phyloP scores from a whole-genome alignment of 2,329 filamentous ascomycete genomes.

The Colletotrichum sp. region DNA sequence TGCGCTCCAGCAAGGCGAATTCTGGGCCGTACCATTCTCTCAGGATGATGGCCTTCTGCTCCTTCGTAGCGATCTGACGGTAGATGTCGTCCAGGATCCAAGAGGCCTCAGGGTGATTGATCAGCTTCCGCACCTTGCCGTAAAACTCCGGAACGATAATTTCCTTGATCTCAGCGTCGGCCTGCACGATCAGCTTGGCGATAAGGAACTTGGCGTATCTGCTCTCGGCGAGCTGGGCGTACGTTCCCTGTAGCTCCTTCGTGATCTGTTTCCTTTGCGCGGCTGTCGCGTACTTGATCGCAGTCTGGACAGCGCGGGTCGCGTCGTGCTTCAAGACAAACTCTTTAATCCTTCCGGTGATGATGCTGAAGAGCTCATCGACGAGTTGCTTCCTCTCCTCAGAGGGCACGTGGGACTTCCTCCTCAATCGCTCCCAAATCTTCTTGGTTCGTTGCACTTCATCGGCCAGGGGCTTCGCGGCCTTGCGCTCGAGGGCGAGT shows the following conservation, averaged over 20 bases:
- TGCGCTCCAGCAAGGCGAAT: slow-evolving; percentile 78
- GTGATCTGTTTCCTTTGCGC: slow-evolving; percentile 89
- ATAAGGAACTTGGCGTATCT: slow-evolving; percentile 98
- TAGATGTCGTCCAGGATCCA: slow-evolving; percentile 99
- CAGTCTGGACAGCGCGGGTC: slow-evolving; percentile 95
- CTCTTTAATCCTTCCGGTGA: slow-evolving; percentile 89
- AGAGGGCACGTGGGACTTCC: slow-evolving; percentile 90
- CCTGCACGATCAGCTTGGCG: slow-evolving; percentile 93
- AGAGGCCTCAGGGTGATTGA: slow-evolving; percentile 93
- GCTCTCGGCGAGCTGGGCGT: slow-evolving; percentile 86
- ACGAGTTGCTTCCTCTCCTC: slow-evolving; percentile 89
- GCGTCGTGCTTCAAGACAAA: slow-evolving; percentile 99
- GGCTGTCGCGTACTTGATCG: slow-evolving; percentile 90
- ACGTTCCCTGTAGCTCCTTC: slow-evolving; percentile 82
- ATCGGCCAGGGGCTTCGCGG: slow-evolving; percentile 91
- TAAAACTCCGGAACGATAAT: slow-evolving; percentile 95
- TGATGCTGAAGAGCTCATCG: slow-evolving; percentile 87
- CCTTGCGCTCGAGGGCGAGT: slow-evolving; percentile 85
- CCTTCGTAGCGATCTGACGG: slow-evolving; percentile 81
- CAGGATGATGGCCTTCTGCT: slow-evolving; percentile 85
- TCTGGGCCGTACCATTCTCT: slow-evolving; percentile 97
- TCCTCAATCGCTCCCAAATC: slow-evolving; percentile 91
- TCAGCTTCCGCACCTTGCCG: slow-evolving; percentile 88
- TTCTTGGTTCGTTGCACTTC: slow-evolving; percentile 90
- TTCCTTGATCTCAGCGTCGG: slow-evolving; percentile 84